Evolutionary conservation across 2,329 filamentous ascomycete genomes (phyloP), one percentile per base, ranked within the genome.

Genomic region (Pseudocercospora pini-densiflorae): DNA sequence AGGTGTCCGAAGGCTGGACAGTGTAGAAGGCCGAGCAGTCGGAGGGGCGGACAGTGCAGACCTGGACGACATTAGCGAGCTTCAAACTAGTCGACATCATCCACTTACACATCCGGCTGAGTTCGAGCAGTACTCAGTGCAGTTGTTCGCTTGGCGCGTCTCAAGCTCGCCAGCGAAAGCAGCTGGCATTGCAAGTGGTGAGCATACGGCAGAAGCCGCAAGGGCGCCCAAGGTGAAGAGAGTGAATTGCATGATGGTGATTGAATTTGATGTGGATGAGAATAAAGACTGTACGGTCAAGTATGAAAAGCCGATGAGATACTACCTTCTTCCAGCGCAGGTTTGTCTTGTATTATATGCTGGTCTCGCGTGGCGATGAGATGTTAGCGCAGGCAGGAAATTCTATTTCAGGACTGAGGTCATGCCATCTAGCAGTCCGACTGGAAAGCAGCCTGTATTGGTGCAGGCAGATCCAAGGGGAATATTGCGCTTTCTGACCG

Each of bases 1-100:
- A 79, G 63, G 68, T 77, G 29, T 79, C 76, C 51, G 66, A 73
- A 23, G 73, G 55, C 40, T 77, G 66, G 45, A 75, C 72, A 27
- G 70, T 68, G 70, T 77, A 77, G 63, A 70, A 68, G 31, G 67
- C 69, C 24, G 66, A 63, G 69, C 70, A 72, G 64, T 72, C 70
- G n/a, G 67, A 70, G 16, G 70, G 70, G 7, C 69, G 66, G 10
- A 70, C 62, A 4, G 65, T 68, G 63, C 70, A 72, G 62, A 71
- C 67, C 67, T 69, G 53, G 27, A 40, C 19, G 5, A 27, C 19
- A 7, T 55, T 16, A 55, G 51, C 51, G 9, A 31, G 27, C 19
- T 55, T 16, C 16, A 10, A n/a, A n/a, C n/a, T 4, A 19, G 7
- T 14, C n/a, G 23, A 33, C n/a, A 58, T 1, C 21, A 33, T 57